Evolutionary conservation across 176 grass and related monocot species (phyloP).

Genomic region (Panicum miliaceum): DNA sequence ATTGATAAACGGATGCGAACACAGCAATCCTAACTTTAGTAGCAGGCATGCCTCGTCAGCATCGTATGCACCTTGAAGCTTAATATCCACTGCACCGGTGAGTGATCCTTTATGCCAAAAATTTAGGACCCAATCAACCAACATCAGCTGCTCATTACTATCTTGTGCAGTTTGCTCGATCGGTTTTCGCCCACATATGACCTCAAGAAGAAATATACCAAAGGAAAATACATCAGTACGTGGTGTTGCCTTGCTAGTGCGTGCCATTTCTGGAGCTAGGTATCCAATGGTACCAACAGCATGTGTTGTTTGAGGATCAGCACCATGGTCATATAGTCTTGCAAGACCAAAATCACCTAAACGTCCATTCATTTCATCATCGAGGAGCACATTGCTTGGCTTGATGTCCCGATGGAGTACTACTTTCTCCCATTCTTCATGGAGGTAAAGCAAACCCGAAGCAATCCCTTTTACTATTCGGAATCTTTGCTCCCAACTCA

Average conservation of each 20-base stretch:
- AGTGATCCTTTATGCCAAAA: constrained; percentile 12
- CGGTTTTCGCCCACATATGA: constrained; percentile 24
- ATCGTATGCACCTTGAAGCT: constrained; percentile 1
- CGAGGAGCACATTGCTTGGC: constrained; percentile 25
- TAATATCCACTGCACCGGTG: constrained; percentile 10
- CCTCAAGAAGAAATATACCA: constrained; percentile 41
- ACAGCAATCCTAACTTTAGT: constrained; percentile 51
- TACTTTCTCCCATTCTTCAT: constrained; percentile 51
- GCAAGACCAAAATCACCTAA: constrained; percentile 61
- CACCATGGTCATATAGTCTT: constrained; percentile 36
- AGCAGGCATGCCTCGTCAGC: constrained; percentile 30
- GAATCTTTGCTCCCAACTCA: constrained; percentile 34
- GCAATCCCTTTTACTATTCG: constrained; percentile 41
- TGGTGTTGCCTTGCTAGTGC: constrained; percentile 26
- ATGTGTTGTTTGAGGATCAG: not conserved
- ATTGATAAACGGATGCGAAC: constrained; percentile 34
- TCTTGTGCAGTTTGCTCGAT: not conserved
- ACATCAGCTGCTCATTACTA: too few relatives aligned
- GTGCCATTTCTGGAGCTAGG: constrained; percentile 47
- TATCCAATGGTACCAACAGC: constrained; percentile 53
- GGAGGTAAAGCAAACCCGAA: constrained; percentile 44
- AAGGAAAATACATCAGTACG: constrained; percentile 11
- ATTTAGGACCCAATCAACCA: constrained; percentile 39
- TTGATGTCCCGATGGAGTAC: constrained; percentile 24
- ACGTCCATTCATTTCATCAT: constrained; percentile 11